Conservation (phyloP, 73 alveolate species). For the Paramecium biaurelia region DNA sequence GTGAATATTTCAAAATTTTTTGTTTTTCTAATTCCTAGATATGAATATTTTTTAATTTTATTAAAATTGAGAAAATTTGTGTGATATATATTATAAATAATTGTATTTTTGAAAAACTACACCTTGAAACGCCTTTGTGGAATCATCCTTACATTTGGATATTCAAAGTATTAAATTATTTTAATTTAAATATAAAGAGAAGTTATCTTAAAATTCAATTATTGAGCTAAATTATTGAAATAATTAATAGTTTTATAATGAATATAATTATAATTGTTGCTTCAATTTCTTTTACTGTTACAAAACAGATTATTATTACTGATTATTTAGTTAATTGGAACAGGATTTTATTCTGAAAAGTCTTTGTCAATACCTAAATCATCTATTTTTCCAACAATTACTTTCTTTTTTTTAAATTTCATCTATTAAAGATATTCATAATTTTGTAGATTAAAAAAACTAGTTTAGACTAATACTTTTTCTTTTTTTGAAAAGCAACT, state of each 20-base stretch:
- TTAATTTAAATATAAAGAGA: background rate
- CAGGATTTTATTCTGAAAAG: background rate
- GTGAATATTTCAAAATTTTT: too few species aligned
- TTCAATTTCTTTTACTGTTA: background rate
- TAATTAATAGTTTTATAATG: background rate
- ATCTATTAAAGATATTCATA: background rate
- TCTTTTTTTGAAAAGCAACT: background rate
- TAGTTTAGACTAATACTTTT: background rate
- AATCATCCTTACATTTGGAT: background rate
- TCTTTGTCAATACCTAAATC: background rate
- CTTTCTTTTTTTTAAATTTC: background rate
- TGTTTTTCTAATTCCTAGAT: too few species aligned
- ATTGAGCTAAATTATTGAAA: background rate
- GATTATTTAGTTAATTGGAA: background rate
- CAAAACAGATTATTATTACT: conserved; percentile 3
- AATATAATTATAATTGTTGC: background rate
- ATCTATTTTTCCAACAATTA: background rate
- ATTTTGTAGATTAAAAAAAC: background rate
- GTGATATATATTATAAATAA: background rate
- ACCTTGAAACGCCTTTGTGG: background rate
- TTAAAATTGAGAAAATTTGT: background rate
- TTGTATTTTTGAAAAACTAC: background rate
- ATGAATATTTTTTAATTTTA: too few species aligned
- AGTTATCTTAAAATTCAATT: background rate
- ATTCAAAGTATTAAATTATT: background rate